A percentile compares a stretch with the other conserved stretches of the same genome.
Evolutionary conservation across 495 filamentous ascomycete genomes (phyloP).

Genomic region (Neurospora sublineolata): DNA sequence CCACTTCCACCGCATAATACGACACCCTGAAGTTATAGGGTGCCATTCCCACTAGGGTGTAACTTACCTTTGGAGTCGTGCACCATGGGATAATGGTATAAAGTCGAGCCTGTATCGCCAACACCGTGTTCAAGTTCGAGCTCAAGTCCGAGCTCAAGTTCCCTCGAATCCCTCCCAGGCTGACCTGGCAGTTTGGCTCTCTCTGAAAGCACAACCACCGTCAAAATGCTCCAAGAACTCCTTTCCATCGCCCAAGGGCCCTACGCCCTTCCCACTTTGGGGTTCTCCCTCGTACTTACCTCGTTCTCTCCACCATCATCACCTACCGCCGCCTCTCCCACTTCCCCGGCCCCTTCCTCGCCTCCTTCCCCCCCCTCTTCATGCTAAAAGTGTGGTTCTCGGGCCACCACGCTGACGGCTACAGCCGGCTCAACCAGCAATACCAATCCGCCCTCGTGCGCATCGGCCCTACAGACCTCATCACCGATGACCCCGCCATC

Average conservation of each 20-base stretch:
- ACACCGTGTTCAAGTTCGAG: background rate
- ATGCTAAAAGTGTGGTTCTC: conserved; percentile 1
- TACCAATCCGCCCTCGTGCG: conserved; percentile 17
- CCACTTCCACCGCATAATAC: background rate
- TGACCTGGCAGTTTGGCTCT: background rate
- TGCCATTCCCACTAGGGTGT: background rate
- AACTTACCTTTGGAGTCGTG: background rate
- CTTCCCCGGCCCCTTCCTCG: conserved; percentile 15
- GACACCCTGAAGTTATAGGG: background rate
- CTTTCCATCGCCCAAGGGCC: background rate
- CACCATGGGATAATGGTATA: background rate
- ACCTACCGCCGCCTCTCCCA: conserved; percentile 16
- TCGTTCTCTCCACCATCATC: conserved; percentile 1
- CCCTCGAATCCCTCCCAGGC: background rate
- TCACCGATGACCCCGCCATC: conserved; percentile 30
- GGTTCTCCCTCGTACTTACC: background rate
- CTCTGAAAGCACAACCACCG: background rate
- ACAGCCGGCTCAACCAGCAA: background rate
- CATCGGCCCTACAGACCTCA: conserved; percentile 26
- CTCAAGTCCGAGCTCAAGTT: background rate
- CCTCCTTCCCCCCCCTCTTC: conserved; percentile 14
- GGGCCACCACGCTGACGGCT: background rate
- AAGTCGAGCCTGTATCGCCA: background rate
- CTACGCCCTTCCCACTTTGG: background rate
- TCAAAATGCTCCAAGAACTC: background rate